These are phyloP conservation scores for Adiantum capillusveneris DNA, from an alignment of 75 land plant genomes.

Conservation along the genomic window DNA sequence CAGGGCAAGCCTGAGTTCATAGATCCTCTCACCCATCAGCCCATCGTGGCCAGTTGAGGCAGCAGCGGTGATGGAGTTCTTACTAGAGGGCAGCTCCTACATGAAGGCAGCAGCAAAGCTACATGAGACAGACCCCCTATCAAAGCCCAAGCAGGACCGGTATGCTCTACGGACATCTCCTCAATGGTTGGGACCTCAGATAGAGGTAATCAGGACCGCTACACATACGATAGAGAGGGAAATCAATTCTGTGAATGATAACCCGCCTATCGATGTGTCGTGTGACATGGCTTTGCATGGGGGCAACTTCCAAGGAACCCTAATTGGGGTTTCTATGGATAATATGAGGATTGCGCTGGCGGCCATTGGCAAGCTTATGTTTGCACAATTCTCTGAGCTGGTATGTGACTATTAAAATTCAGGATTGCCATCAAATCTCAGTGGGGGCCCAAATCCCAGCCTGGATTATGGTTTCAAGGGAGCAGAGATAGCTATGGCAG, in stretches of 20 bases:
- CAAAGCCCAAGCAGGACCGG: constrained; percentile 21
- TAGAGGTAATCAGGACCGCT: constrained; percentile 14
- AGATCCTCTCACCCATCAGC: constrained; percentile 48
- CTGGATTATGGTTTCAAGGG: too few species aligned
- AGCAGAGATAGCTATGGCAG: too few species aligned
- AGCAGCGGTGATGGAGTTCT: constrained; percentile 15
- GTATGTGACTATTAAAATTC: too few species aligned
- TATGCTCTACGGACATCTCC: constrained; percentile 23
- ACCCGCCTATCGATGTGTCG: constrained; percentile 23
- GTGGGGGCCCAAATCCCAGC: too few species aligned
- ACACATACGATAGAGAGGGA: constrained; percentile 18
- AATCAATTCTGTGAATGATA: constrained; percentile 24
- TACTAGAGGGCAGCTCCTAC: constrained; percentile 12
- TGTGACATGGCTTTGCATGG: constrained; percentile 34
- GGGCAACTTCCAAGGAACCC: constrained; percentile 49
- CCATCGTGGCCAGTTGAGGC: constrained; percentile 21
- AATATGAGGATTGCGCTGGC: too few species aligned
- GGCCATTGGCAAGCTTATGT: too few species aligned
- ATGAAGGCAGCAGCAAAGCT: constrained; percentile 20
- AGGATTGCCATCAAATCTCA: too few species aligned
- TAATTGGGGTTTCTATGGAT: constrained; percentile 55
- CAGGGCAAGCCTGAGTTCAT: constrained; percentile 45
- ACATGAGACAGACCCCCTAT: constrained; percentile 15
- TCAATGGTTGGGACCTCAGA: constrained; percentile 23
- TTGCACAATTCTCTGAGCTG: too few species aligned